phyloP scores from a whole-genome alignment of 768 basidiomycete species.

The Xerocomellus chrysenteron region DNA sequence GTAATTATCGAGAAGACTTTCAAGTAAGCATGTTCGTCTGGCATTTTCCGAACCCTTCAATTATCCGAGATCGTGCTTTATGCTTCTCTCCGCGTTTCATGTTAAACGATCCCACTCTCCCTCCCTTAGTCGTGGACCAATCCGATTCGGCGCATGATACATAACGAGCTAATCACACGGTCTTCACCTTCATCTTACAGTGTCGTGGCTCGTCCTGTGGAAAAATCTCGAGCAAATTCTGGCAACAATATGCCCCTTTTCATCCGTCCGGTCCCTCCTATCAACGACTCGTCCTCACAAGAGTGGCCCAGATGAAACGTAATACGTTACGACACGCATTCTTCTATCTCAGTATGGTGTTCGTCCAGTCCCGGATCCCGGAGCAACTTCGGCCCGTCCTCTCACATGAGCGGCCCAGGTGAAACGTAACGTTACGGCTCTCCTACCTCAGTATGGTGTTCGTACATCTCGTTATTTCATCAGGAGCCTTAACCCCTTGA shows the following conservation, averaged over 20 bases:
- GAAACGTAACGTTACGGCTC: slow-evolving; percentile 19
- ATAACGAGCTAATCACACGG: slow-evolving; percentile 17
- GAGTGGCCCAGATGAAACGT: slow-evolving; percentile 4
- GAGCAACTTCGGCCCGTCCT: slow-evolving; percentile 4
- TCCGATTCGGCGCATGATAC: slow-evolving; percentile 1
- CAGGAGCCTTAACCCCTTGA: slow-evolving; percentile 14
- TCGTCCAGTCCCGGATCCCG: slow-evolving; percentile 28
- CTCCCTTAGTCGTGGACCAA: slow-evolving; percentile 6
- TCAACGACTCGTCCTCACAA: slow-evolving; percentile 7
- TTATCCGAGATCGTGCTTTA: slow-evolving; percentile 17
- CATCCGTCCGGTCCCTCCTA: slow-evolving; percentile 35
- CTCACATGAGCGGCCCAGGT: slow-evolving; percentile 1
- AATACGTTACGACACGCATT: not conserved
- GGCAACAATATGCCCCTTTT: slow-evolving; percentile 64
- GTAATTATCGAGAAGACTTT: slow-evolving; percentile 61
- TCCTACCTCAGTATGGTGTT: slow-evolving; percentile 10
- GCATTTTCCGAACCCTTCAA: slow-evolving; percentile 20
- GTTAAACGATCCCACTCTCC: slow-evolving; percentile 8
- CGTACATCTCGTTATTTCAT: slow-evolving; percentile 19
- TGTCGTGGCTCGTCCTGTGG: slow-evolving; percentile 56
- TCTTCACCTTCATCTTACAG: slow-evolving; percentile 27
- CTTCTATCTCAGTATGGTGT: slow-evolving; percentile 16
- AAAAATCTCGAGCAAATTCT: slow-evolving; percentile 50
- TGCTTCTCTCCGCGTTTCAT: slow-evolving; percentile 22
- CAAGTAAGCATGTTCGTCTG: slow-evolving; percentile 45